Evolutionary conservation across 2,329 filamentous ascomycete species (phyloP).

Genomic region (Rhynchosporium graminicola): DNA sequence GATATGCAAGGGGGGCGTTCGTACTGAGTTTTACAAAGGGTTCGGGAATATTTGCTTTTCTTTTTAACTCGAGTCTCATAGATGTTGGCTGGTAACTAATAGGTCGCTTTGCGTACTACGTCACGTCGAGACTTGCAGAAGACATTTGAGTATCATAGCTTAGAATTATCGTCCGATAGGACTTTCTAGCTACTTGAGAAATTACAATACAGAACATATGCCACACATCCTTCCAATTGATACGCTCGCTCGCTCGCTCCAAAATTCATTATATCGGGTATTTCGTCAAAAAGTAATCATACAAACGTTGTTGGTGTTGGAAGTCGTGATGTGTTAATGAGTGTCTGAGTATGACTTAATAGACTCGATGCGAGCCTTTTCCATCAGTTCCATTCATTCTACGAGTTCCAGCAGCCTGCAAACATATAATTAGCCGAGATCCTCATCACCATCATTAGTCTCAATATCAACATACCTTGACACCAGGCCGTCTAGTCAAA

Average conservation of each 20-base stretch:
- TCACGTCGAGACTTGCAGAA: background rate
- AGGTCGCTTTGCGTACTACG: background rate
- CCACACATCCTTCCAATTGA: background rate
- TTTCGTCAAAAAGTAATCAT: slow-evolving; percentile 21
- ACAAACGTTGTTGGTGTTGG: slow-evolving; percentile 1
- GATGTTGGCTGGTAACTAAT: background rate
- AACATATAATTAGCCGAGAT: background rate
- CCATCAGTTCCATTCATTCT: slow-evolving; percentile 76
- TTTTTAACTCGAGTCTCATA: background rate
- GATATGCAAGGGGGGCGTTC: background rate
- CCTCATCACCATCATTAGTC: background rate
- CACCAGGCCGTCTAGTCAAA: slow-evolving; percentile 66
- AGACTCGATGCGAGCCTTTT: slow-evolving; percentile 50
- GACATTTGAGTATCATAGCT: slow-evolving; percentile 2
- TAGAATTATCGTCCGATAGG: slow-evolving; percentile 18
- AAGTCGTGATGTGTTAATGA: background rate
- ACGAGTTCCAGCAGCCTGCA: slow-evolving; percentile 69
- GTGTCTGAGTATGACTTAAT: slow-evolving; percentile 22
- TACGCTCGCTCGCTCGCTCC: slow-evolving; percentile 14
- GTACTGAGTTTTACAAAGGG: no score
- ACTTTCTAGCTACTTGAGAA: slow-evolving; percentile 17
- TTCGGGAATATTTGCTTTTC: background rate
- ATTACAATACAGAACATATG: slow-evolving; percentile 17
- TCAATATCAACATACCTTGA: slow-evolving; percentile 57
- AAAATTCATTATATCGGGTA: slow-evolving; percentile 19